Evolutionary conservation across 1,139 yeast genomes (phyloP).

Genomic region (Kodamaea arcana): DNA sequence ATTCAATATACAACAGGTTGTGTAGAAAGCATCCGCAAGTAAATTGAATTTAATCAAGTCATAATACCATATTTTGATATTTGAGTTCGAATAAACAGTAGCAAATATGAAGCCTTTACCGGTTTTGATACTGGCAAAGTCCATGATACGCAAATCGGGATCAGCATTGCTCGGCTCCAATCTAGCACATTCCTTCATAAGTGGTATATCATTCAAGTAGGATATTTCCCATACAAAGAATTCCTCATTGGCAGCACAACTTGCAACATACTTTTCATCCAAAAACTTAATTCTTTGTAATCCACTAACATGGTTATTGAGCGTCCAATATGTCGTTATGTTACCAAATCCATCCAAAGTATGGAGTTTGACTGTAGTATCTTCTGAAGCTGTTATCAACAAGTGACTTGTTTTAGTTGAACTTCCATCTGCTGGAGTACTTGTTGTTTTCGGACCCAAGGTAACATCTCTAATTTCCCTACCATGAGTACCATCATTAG

Average conservation of each 20-base stretch:
- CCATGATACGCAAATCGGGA: constrained; percentile 90
- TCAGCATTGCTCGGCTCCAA: constrained; percentile 44
- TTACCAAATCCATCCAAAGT: constrained; percentile 39
- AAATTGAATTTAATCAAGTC: constrained; percentile 37
- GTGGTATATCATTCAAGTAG: constrained; percentile 31
- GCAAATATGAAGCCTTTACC: constrained; percentile 50
- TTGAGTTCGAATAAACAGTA: constrained; percentile 83
- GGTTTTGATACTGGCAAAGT: constrained; percentile 48
- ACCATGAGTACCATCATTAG: constrained; percentile 74
- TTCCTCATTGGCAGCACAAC: constrained; percentile 91
- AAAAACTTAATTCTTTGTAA: constrained; percentile 71
- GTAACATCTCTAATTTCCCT: constrained; percentile 76
- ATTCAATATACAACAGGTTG: constrained; percentile 72
- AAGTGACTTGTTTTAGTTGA: constrained; percentile 10
- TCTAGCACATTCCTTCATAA: constrained; percentile 42
- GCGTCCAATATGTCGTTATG: constrained; percentile 51
- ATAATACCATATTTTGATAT: constrained; percentile 62
- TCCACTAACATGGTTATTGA: constrained; percentile 84
- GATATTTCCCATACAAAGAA: constrained; percentile 70
- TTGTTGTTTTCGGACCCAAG: constrained; percentile 26
- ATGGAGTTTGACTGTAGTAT: constrained; percentile 67
- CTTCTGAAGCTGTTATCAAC: constrained; percentile 82
- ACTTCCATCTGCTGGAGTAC: neutral
- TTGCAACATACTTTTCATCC: constrained; percentile 38
- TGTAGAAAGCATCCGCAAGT: constrained; percentile 50